These are phyloP conservation scores for Begonia masoniana DNA, from an alignment of 306 rosid genomes.

Conservation along the genomic window DNA sequence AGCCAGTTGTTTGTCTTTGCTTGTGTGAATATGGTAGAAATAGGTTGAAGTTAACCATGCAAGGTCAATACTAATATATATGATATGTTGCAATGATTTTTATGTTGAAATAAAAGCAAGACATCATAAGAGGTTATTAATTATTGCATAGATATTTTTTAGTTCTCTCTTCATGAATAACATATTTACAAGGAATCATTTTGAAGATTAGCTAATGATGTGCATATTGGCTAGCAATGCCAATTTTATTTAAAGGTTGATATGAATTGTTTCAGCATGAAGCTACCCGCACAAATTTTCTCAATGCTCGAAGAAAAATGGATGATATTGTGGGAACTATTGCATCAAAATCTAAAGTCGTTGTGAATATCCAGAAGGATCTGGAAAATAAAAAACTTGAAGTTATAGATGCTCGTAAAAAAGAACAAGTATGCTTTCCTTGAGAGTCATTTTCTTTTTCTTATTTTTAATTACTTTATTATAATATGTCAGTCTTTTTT, in stretches of 20 bases:
- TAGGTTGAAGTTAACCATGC: too few relatives aligned
- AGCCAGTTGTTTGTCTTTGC: constrained; percentile 1
- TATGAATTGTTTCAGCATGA: constrained; percentile 51
- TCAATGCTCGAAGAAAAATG: constrained; percentile 66
- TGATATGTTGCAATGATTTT: too few relatives aligned
- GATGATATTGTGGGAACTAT: constrained; percentile 38
- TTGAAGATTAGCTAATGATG: too few relatives aligned
- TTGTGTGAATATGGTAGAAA: background rate
- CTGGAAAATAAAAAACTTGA: constrained; percentile 52
- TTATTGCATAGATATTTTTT: too few relatives aligned
- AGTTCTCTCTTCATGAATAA: too few relatives aligned
- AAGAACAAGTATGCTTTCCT: constrained; percentile 53
- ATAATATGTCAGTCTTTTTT: constrained; percentile 8
- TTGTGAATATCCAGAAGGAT: constrained; percentile 39
- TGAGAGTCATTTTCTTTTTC: constrained; percentile 1
- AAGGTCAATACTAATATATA: too few relatives aligned
- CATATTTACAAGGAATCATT: too few relatives aligned
- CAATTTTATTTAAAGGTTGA: background rate
- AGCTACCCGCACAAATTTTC: constrained; percentile 55
- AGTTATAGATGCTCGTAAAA: constrained; percentile 48
- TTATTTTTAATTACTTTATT: constrained; percentile 4
- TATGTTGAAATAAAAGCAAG: too few relatives aligned
- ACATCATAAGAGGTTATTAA: too few relatives aligned
- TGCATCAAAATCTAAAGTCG: constrained; percentile 33
- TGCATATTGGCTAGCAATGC: too few relatives aligned